phyloP scores from a whole-genome alignment of 2,329 filamentous ascomycete genomes.

The Neonectria magnoliae region DNA sequence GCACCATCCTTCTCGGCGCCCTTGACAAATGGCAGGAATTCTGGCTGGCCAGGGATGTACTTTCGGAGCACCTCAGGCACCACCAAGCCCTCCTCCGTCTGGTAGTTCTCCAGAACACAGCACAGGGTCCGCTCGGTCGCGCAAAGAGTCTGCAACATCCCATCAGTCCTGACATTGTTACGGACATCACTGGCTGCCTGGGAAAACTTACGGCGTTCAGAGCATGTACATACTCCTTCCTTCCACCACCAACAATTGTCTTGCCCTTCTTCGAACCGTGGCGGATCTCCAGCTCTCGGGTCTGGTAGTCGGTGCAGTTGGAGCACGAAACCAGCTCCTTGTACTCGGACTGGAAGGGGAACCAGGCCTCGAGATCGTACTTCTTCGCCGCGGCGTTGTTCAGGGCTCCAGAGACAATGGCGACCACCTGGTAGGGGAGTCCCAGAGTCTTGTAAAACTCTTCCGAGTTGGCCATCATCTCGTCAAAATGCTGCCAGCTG shows the following conservation, averaged over 20 bases:
- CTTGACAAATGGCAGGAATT: conserved; percentile 89
- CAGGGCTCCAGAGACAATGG: conserved; percentile 94
- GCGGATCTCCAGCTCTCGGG: conserved; percentile 90
- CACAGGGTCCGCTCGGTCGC: conserved; percentile 93
- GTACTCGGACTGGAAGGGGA: conserved; percentile 96
- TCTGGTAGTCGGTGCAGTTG: conserved; percentile 98
- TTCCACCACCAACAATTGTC: conserved; percentile 71
- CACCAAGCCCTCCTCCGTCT: conserved; percentile 84
- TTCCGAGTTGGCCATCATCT: conserved; percentile 91
- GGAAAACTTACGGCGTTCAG: conserved; percentile 71
- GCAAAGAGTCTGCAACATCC: conserved; percentile 69
- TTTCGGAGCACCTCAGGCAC: conserved; percentile 87
- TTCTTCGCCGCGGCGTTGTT: conserved; percentile 86
- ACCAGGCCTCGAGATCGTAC: conserved; percentile 96
- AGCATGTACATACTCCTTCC: conserved; percentile 94
- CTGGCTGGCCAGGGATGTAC: conserved; percentile 89
- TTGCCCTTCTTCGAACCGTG: conserved; percentile 79
- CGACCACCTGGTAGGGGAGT: conserved; percentile 90
- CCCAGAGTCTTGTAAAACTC: conserved; percentile 93
- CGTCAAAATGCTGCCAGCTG: conserved; percentile 92
- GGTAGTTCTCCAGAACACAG: conserved; percentile 96
- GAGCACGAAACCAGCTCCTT: conserved; percentile 98
- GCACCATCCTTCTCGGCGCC: conserved; percentile 63
- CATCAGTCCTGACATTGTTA: conserved; percentile 17
- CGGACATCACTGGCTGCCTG: neutral